A percentile compares a stretch with the other conserved stretches of the same genome.
Evolutionary conservation across 805 yeast genomes (phyloP).

Genomic region (Pichia nakasei): DNA sequence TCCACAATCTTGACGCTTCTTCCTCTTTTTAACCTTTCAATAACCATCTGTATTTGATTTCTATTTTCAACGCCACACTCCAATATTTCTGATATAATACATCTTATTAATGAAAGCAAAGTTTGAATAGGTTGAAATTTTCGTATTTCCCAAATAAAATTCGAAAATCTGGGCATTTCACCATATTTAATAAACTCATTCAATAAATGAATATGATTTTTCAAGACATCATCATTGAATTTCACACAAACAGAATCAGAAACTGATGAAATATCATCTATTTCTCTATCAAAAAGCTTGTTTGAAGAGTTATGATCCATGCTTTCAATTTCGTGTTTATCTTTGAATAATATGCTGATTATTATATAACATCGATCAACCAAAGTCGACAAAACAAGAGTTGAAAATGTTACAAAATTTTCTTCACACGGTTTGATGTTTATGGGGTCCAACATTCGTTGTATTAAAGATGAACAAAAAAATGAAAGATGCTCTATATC

Average conservation of each 20-base stretch:
- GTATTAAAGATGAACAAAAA: constrained; percentile 15
- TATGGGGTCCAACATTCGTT: constrained; percentile 16
- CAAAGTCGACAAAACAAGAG: constrained; percentile 15
- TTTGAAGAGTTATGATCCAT: not conserved
- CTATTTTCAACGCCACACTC: not conserved
- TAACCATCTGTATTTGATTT: not conserved
- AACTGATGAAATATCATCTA: constrained; percentile 7
- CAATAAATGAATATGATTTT: constrained; percentile 16
- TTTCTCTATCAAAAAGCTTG: not conserved
- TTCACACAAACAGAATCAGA: constrained; percentile 8
- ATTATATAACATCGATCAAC: constrained; percentile 16
- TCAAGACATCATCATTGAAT: constrained; percentile 7
- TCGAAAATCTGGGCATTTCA: constrained; percentile 15
- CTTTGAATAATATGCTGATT: constrained; percentile 10
- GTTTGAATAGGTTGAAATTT: constrained; percentile 22
- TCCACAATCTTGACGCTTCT: constrained; percentile 13
- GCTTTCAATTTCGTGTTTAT: not conserved
- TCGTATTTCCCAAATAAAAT: constrained; percentile 20
- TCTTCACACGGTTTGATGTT: constrained; percentile 12
- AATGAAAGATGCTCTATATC: constrained; percentile 15
- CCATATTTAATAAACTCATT: constrained; percentile 16
- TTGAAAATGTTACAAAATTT: constrained; percentile 13
- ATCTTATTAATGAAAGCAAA: constrained; percentile 12
- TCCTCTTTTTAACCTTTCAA: constrained; percentile 4
- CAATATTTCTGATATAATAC: constrained; percentile 11